These are phyloP conservation scores for Massospora cicadina DNA, from an alignment of 371 early-diverging fungal genomes.

Conservation along the genomic window DNA sequence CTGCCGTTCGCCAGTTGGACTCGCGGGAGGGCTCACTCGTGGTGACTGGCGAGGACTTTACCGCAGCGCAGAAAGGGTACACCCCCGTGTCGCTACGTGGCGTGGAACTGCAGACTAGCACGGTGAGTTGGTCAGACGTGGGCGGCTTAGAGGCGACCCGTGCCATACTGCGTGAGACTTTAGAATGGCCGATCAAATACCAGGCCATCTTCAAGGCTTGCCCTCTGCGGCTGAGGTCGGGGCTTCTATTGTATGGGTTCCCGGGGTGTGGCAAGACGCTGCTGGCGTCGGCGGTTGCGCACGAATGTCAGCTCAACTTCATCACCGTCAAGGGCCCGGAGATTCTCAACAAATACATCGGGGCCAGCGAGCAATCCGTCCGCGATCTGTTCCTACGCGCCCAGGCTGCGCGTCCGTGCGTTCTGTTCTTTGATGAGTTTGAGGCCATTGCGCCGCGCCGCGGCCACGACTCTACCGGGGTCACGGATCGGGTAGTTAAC, in stretches of 20 bases:
- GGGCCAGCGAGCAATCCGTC: conserved; percentile 74
- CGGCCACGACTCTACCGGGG: conserved; percentile 83
- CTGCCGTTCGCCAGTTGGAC: conserved; percentile 37
- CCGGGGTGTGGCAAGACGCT: conserved; percentile 92
- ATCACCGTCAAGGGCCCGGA: conserved; percentile 94
- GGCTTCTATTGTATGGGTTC: conserved; percentile 82
- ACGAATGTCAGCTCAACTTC: conserved; percentile 83
- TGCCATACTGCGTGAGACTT: conserved; percentile 62
- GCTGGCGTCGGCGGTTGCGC: conserved; percentile 83
- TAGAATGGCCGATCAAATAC: conserved; percentile 91
- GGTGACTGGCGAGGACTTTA: conserved; percentile 30
- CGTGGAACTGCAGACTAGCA: conserved; percentile 56
- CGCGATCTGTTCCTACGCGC: conserved; percentile 90
- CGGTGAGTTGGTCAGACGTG: conserved; percentile 73
- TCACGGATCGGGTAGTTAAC: conserved; percentile 89
- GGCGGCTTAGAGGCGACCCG: conserved; percentile 72
- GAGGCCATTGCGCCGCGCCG: conserved; percentile 84
- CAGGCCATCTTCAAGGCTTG: conserved; percentile 71
- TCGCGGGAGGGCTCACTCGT: background rate
- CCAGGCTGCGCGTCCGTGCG: conserved; percentile 72
- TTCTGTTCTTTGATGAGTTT: conserved; percentile 94
- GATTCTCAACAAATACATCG: conserved; percentile 92
- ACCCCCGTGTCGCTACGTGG: conserved; percentile 67
- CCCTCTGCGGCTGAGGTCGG: conserved; percentile 75
- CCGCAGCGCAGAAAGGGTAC: conserved; percentile 54